Evolutionary conservation across 1,284 basidiomycete species (phyloP), one percentile per base, ranked within the genome.

Genomic region (Ganoderma lucidum): DNA sequence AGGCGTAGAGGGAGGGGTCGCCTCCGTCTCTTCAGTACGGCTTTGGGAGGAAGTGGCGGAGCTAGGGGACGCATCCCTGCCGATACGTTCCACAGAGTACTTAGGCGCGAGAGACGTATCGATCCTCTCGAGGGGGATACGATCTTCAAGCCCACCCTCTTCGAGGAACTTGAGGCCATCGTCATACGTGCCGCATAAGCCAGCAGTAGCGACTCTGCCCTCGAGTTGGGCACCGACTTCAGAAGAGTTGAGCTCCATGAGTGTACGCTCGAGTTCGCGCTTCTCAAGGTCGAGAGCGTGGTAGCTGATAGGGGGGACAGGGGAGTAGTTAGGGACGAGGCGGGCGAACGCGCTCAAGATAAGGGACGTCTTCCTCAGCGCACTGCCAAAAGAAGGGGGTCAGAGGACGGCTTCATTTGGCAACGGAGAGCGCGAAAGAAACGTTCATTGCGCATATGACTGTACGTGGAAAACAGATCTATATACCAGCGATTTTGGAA

Each of bases 221-320:
- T 83, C 73, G 10, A 96, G 84, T 35, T 83, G 81, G n/a, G 83
- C 78, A 32, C 94, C 94, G 64, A 94, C 84, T 12, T 87, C 84
- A 17, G 85, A 93, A 71, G 83, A 79, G 53, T 86, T 81, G 72
- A 99, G 90, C 76, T 92, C 86, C 45, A 82, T 82, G 60, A 99
- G 86, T 4, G 95, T 95, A 32, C 96, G 90, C 71, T 92, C 87
- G 42, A 99, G 90, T 78, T 98, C 96, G 65, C 88, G 87, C 74
- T 92, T 86, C 80, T 97, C 96, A 37, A 99, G 90, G 78, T 99
- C 97, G 65, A 99, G 91, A 15, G 97, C 96, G 83, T 95, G 96
- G 81, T 98, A 99, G 1, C 91, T 93, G 76, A 94, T 89, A 12
- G 89, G 88, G 0, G 89, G 83, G 19, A 79, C 70, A 1, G 78